Percentiles rank a stretch among this genome's conserved stretches.
Evolutionary conservation across 495 filamentous ascomycete species (phyloP).

Genomic region (Neurospora sp.): DNA sequence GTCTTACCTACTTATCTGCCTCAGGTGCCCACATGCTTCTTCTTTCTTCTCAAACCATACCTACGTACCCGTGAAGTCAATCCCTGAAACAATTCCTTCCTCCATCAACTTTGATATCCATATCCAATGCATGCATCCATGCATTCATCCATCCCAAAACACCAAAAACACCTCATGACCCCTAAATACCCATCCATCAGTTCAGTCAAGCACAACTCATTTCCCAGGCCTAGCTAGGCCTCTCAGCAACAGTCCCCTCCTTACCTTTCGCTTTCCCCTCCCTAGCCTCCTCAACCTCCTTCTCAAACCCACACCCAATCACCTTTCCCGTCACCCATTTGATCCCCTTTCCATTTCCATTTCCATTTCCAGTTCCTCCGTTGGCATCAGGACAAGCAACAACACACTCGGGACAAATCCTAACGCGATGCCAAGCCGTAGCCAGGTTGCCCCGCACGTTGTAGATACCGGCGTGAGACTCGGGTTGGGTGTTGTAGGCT

Average conservation of each 20-base stretch:
- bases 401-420: constrained; percentile 20
- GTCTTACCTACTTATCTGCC: too few relatives aligned
- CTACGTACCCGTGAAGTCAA: too few relatives aligned
- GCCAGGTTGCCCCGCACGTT: constrained; percentile 47
- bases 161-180: not conserved
- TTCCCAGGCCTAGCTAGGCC: not conserved
- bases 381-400: not conserved
- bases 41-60: too few relatives aligned
- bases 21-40: too few relatives aligned
- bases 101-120: too few relatives aligned
- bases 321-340: constrained; percentile 8
- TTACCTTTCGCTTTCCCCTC: not conserved
- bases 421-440: constrained; percentile 44
- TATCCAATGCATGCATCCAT: not conserved
- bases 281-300: not conserved
- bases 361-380: too few relatives aligned
- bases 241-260: not conserved
- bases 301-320: not conserved
- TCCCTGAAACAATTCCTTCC: too few relatives aligned
- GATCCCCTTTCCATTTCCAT: not conserved
- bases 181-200: too few relatives aligned
- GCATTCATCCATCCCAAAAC: not conserved
- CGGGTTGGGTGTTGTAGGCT: constrained; percentile 47
- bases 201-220: not conserved
- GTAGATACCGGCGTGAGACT: constrained; percentile 39